Evolutionary conservation across 345 rosid genomes (phyloP).

Genomic region (Acer yangbiense): DNA sequence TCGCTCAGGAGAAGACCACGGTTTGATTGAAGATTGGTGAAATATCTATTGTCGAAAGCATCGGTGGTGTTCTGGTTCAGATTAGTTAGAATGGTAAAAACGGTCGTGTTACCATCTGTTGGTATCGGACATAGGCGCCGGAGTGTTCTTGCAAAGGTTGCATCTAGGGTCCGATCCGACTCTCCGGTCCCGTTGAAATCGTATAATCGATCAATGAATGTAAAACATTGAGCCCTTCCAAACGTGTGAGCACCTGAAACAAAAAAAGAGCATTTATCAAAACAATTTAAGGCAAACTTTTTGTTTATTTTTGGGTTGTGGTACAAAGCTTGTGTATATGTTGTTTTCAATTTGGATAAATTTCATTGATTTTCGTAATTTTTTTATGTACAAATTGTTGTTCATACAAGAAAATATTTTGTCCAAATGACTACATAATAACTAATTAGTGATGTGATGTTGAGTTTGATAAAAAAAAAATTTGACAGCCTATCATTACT

Average conservation of each 20-base stretch:
- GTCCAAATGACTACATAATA: too few relatives aligned
- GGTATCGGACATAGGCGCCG: conserved; percentile 17
- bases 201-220: conserved; percentile 40
- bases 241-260: conserved; percentile 65
- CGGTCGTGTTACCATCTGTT: not conserved
- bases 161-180: conserved; percentile 58
- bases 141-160: conserved; percentile 40
- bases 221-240: conserved; percentile 51
- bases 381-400: too few relatives aligned
- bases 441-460: too few relatives aligned
- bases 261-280: too few relatives aligned
- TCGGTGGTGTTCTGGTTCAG: conserved; percentile 55
- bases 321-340: too few relatives aligned
- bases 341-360: too few relatives aligned
- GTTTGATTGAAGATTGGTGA: conserved; percentile 41
- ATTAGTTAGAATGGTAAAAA: conserved; percentile 21
- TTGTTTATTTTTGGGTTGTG: too few relatives aligned
- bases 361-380: too few relatives aligned
- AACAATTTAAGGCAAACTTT: too few relatives aligned
- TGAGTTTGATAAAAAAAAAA: too few relatives aligned
- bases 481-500: too few relatives aligned
- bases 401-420: too few relatives aligned
- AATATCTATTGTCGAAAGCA: conserved; percentile 52
- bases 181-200: conserved; percentile 43
- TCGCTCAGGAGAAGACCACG: conserved; percentile 62